Evolutionary conservation across 495 filamentous ascomycete species (phyloP).

Genomic region (Neurospora sp.): DNA sequence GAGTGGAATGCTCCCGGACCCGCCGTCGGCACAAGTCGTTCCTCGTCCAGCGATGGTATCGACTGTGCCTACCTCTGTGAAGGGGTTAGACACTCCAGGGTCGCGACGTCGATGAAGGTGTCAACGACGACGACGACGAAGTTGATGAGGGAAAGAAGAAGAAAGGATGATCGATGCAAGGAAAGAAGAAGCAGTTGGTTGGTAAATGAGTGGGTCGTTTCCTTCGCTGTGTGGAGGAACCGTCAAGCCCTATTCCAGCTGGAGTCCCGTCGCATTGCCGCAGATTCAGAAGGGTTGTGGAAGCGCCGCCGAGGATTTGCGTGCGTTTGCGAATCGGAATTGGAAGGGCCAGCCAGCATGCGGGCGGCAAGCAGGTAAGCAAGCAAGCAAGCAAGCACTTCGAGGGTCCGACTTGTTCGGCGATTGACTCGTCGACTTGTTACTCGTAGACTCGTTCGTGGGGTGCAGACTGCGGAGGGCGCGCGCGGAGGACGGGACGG

Average conservation of each 20-base stretch:
- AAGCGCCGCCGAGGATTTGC: background rate
- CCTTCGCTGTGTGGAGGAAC: background rate
- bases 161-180: background rate
- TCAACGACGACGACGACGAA: background rate
- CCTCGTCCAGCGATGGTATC: conserved; percentile 46
- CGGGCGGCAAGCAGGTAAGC: background rate
- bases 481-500: background rate
- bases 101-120: conserved; percentile 7
- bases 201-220: background rate
- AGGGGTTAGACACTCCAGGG: conserved; percentile 12
- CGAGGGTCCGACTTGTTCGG: background rate
- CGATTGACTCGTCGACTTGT: background rate
- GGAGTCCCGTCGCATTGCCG: background rate
- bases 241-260: background rate
- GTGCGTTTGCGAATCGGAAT: background rate
- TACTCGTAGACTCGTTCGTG: background rate
- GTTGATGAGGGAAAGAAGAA: conserved; percentile 4
- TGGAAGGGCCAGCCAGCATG: background rate
- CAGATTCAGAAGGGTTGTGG: background rate
- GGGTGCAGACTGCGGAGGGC: background rate
- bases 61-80: conserved; percentile 32
- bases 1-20: conserved; percentile 20
- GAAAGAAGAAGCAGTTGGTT: conserved; percentile 5
- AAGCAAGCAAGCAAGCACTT: background rate
- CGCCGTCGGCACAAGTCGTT: conserved; percentile 37